These are phyloP conservation scores for Candida jianshihensis DNA, from an alignment of 805 yeast species.

Conservation along the genomic window DNA sequence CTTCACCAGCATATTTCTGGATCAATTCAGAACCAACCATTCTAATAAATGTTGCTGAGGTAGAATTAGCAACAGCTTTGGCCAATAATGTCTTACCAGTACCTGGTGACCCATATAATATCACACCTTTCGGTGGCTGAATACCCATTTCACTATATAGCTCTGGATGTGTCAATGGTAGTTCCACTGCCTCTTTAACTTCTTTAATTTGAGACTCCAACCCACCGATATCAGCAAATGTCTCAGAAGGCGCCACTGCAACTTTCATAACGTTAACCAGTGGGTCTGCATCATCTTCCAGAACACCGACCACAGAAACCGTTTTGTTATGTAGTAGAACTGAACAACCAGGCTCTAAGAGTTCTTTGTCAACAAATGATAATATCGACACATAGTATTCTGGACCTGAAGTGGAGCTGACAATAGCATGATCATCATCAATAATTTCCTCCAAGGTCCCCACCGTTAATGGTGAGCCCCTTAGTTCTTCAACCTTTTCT, in stretches of 20 bases:
- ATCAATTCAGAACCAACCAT: constrained; percentile 96
- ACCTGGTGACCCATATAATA: constrained; percentile 96
- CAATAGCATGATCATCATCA: constrained; percentile 98
- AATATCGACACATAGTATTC: constrained; percentile 94
- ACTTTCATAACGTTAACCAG: constrained; percentile 96
- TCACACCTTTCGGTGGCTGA: constrained; percentile 97
- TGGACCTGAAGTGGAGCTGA: constrained; percentile 91
- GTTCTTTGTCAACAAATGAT: constrained; percentile 94
- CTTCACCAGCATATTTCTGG: constrained; percentile 96
- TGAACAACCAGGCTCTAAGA: constrained; percentile 94
- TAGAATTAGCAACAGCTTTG: constrained; percentile 97
- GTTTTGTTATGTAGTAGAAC: constrained; percentile 93
- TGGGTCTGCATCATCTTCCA: constrained; percentile 97
- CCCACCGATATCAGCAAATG: constrained; percentile 97
- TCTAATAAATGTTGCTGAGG: constrained; percentile 91
- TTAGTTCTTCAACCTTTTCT: constrained; percentile 87
- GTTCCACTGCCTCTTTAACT: constrained; percentile 93
- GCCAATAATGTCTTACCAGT: constrained; percentile 95
- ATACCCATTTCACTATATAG: constrained; percentile 98
- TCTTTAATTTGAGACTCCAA: constrained; percentile 94
- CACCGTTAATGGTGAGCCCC: constrained; percentile 94
- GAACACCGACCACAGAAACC: constrained; percentile 94
- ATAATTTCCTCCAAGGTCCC: constrained; percentile 96
- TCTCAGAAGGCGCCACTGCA: constrained; percentile 95
- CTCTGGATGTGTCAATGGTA: constrained; percentile 95